A percentile compares a stretch with the other conserved stretches of the same genome.
phyloP scores from a whole-genome alignment of 2,329 filamentous ascomycete genomes.

The Hymenoscyphus fraxineus region DNA sequence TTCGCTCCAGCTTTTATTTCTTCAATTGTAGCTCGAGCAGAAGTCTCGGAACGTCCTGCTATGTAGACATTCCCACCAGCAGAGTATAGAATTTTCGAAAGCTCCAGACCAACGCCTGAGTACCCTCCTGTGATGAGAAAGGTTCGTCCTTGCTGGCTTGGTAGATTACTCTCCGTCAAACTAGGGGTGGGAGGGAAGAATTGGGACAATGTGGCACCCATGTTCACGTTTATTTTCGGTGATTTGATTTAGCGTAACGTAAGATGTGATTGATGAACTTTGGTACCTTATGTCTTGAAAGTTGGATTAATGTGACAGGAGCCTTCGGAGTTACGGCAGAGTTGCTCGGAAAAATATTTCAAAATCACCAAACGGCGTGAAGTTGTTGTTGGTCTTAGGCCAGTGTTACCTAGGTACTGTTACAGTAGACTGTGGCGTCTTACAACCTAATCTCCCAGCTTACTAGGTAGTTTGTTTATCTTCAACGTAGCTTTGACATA shows the following conservation, averaged over 20 bases:
- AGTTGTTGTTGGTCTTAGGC: too few species aligned
- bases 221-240: neutral
- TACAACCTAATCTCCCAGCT: too few species aligned
- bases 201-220: neutral
- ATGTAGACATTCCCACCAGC: neutral
- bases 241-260: neutral
- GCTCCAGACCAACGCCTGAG: neutral
- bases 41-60: neutral
- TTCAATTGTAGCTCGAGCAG: neutral
- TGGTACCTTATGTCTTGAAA: neutral
- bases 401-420: too few species aligned
- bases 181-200: neutral
- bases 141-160: neutral
- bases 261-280: neutral
- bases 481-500: too few species aligned
- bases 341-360: too few species aligned
- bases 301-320: neutral
- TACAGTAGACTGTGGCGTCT: too few species aligned
- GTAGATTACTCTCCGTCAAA: neutral
- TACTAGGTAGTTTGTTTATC: too few species aligned
- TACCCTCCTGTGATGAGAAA: neutral
- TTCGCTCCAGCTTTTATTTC: neutral
- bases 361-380: too few species aligned
- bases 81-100: slow-evolving; percentile 28
- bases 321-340: too few species aligned